Base-by-base conservation (phyloP, 1,139 yeast genomes). In the Lodderomyces margitis region DNA sequence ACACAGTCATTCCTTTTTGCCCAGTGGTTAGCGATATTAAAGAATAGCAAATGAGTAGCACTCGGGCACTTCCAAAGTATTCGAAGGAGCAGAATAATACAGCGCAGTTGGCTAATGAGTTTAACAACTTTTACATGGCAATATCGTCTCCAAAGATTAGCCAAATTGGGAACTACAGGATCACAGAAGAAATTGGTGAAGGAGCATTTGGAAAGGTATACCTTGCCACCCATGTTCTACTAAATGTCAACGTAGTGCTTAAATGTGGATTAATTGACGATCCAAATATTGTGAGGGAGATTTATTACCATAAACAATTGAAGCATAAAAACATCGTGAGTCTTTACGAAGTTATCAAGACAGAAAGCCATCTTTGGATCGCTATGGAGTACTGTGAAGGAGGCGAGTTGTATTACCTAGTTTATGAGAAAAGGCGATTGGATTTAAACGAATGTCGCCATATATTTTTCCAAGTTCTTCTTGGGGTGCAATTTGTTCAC, bases 151-250 rank as follows among this genome's bases (percentile, higher is more conserved):
- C 74, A 11, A 76, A 74, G 37, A 61, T 81, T 36, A 68, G 68
- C 38, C 83, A 80, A 44, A 81, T 91, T 12, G 97, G 97, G 0
- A 86, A 84, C 60, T 91, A 91, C 57, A 69, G 73, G 42, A 79
- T 91, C 10, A 57, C 80, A 9, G 71, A 80, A 46, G 87, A 81
- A 46, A 81, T 91, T 16, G 97, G 96, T 2, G 89, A 87, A 55
- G 96, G 96, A 1, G 80, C 95, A 10, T 92, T 89, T 70, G 97
- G 98, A 6, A 87, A 86, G 55, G 96, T 89, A 1, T 92, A 85
- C 57, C 66, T 91, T 34, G 98, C 96, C 1, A 69, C 70, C 24
- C 98, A 92, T 57, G 75, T 75, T 37, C 70, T 88, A 38, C 74
- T 95, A 9, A 80, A 81, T 45, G 72, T 81, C 17, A 82, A 83